Evolutionary conservation across 306 rosid species (phyloP).

Genomic region (Pyrus bretschneideri): DNA sequence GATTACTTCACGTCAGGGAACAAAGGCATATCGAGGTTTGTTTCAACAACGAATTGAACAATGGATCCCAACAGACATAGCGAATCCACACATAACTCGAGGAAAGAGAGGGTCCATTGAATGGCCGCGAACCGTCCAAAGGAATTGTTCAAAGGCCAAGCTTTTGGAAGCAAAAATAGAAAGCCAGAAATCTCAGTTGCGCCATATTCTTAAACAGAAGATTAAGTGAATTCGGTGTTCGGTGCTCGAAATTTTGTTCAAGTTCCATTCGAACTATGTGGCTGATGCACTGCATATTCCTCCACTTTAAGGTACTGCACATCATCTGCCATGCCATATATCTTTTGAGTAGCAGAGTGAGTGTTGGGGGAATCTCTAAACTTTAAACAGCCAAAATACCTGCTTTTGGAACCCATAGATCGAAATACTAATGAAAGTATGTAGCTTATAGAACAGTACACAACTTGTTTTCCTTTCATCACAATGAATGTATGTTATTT

Average conservation of each 20-base stretch:
- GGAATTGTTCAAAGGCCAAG: conserved; percentile 27
- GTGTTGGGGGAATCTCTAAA: not conserved
- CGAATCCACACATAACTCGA: conserved; percentile 61
- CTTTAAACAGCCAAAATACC: not conserved
- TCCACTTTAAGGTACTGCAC: not conserved
- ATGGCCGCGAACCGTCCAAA: conserved; percentile 46
- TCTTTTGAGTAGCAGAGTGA: not conserved
- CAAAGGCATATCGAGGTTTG: conserved; percentile 2
- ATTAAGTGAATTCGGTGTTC: not conserved
- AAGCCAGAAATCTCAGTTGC: conserved; percentile 52
- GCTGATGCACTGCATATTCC: not conserved
- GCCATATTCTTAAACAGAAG: conserved; percentile 44
- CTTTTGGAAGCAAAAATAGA: conserved; percentile 40
- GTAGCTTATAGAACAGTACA: not conserved
- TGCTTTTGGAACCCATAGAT: too few species aligned
- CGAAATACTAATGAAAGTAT: not conserved
- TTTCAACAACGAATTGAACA: conserved; percentile 7
- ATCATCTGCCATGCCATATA: not conserved
- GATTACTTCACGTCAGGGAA: conserved; percentile 4
- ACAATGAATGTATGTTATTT: too few species aligned
- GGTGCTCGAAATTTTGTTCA: not conserved
- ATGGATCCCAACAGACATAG: conserved; percentile 6
- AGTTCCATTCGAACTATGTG: not conserved
- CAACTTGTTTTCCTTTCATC: not conserved
- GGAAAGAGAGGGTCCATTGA: conserved; percentile 59